Evolutionary conservation across 163 green algal genomes (phyloP).

Genomic region (Scenedesmus sp.): DNA sequence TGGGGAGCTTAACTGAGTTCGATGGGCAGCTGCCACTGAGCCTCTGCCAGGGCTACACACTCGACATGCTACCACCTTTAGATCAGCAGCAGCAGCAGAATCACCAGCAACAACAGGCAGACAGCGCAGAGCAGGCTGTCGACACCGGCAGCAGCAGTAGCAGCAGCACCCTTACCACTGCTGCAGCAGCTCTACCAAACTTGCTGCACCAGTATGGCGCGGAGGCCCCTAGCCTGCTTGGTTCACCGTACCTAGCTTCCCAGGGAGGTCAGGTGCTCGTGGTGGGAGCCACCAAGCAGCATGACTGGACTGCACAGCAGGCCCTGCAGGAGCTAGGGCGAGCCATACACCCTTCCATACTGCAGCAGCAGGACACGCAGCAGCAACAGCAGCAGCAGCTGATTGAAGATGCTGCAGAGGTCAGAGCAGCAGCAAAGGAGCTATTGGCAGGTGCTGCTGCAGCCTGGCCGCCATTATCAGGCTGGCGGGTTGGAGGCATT

Average conservation of each 20-base stretch:
- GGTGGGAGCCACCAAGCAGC: conserved; percentile 82
- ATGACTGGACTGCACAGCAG: conserved; percentile 48
- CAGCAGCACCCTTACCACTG: not conserved
- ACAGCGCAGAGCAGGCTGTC: not conserved
- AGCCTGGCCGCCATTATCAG: conserved; percentile 72
- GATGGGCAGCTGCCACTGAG: conserved; percentile 58
- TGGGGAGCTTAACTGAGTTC: conserved; percentile 67
- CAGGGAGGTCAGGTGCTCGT: conserved; percentile 66
- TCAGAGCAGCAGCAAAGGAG: conserved; percentile 38
- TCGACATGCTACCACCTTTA: conserved; percentile 59
- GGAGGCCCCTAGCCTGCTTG: conserved; percentile 70
- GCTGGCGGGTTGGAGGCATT: conserved; percentile 55
- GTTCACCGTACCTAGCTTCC: conserved; percentile 72
- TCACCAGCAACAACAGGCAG: not conserved
- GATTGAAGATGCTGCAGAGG: conserved; percentile 26
- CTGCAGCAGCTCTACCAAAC: not conserved
- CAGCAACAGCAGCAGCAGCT: not conserved
- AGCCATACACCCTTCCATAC: not conserved
- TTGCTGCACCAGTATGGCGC: conserved; percentile 23
- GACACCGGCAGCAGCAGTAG: not conserved
- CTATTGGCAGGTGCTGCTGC: conserved; percentile 57
- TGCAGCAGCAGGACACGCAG: not conserved
- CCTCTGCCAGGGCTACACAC: conserved; percentile 72
- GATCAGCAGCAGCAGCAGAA: not conserved
- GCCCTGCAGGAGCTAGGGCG: conserved; percentile 17